A percentile compares a stretch with the other conserved stretches of the same genome.
phyloP scores from a whole-genome alignment of 805 yeast species.

The Millerozyma miso region DNA sequence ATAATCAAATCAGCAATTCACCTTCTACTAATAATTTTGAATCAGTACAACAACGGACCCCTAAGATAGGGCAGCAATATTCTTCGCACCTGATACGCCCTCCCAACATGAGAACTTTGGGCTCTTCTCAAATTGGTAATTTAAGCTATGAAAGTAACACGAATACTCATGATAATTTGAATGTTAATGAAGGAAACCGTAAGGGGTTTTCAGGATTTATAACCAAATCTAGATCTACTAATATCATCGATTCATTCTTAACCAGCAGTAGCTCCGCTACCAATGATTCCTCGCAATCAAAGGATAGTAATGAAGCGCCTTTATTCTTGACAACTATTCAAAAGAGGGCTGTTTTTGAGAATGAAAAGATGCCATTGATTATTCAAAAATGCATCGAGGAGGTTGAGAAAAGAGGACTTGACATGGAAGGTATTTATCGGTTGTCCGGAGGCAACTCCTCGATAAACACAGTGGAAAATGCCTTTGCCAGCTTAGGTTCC shows the following conservation, averaged over 20 bases:
- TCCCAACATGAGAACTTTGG: constrained; percentile 2
- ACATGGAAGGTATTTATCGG: constrained; percentile 83
- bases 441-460: constrained; percentile 80
- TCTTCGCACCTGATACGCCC: constrained; percentile 7
- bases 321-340: constrained; percentile 55
- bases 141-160: constrained; percentile 1
- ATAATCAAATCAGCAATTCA: background rate
- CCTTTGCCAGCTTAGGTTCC: constrained; percentile 29
- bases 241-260: constrained; percentile 36
- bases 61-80: constrained; percentile 6
- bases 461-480: constrained; percentile 45
- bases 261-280: constrained; percentile 11
- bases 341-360: constrained; percentile 59
- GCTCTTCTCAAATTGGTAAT: background rate
- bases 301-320: constrained; percentile 17
- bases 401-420: constrained; percentile 74
- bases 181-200: constrained; percentile 5
- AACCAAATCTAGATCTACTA: constrained; percentile 46
- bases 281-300: constrained; percentile 1
- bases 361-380: constrained; percentile 61
- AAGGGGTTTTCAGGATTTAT: constrained; percentile 17
- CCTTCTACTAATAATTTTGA: background rate
- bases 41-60: constrained; percentile 3
- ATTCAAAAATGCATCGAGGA: constrained; percentile 68
- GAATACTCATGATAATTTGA: constrained; percentile 2